Evolutionary conservation across 495 filamentous ascomycete genomes (phyloP), one percentile per base, ranked within the genome.

Genomic region (Penicillium cataractarum): DNA sequence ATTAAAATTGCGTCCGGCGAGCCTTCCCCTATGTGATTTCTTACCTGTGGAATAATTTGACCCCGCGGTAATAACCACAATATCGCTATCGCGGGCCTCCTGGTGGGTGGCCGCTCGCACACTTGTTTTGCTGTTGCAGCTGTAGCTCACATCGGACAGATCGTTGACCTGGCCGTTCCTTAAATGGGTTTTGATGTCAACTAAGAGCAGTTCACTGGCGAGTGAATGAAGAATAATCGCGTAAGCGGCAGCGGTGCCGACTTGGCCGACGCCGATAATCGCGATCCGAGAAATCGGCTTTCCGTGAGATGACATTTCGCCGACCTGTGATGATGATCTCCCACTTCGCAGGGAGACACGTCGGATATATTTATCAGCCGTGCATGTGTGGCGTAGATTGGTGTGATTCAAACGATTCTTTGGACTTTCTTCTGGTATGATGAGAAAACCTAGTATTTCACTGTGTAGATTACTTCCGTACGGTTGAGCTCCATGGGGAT

Each of bases 61-160:
- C 9, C 80, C 80, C 6, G 77, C 78, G 12, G 79, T 80, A 44
- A 82, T 73, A 37, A 82, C 71, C 24, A 83, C 69, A 22, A 83
- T 75, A 63, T 82, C 78, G 19, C 72, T 75, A 53, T 80, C 71
- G 31, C 74, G 68, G 6, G 78, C 79, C 40, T 83, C 80, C 19
- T 69, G 71, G 50, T 74, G 66, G 22, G 65, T 75, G 2, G 70
- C 79, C 2, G 65, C 68, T 24, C 71, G 67, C 9, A 83, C 70
- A 9, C 73, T 68, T 26, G 73, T 69, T 7, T 57, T 66, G 42
- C 63, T 71, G 40, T 66, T 62, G 26, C 66, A 62, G 12, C 57
- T 61, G 61, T 63, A 78, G 12, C 76, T 73, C 0, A 72, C 79
- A 65, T 83, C 80, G 13, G 74, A 65, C 9, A 83, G 74, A 69